Evolutionary conservation across 352 stramenopile species (phyloP).

Genomic region (Pythium phragmiticola): DNA sequence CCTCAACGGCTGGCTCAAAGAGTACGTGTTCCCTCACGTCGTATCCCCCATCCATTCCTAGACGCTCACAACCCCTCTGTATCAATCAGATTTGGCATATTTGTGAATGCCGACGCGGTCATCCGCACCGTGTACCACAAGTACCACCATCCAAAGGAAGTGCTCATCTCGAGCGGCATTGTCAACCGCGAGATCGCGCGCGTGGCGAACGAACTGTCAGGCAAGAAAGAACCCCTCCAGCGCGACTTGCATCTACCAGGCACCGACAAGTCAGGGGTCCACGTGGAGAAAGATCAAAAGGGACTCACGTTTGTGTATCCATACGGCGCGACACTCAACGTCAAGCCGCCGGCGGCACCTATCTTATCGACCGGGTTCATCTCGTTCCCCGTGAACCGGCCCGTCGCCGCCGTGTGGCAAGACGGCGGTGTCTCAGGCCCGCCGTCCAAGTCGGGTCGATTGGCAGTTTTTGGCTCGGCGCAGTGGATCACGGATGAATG

Average conservation of each 20-base stretch:
- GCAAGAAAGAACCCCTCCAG: slow-evolving; percentile 57
- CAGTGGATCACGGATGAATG: slow-evolving; percentile 95
- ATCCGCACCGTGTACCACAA: slow-evolving; percentile 95
- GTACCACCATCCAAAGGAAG: slow-evolving; percentile 96
- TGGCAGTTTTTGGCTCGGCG: slow-evolving; percentile 90
- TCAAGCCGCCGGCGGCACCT: slow-evolving; percentile 87
- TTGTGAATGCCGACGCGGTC: slow-evolving; percentile 85
- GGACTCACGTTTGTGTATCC: slow-evolving; percentile 95
- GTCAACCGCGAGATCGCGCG: slow-evolving; percentile 91
- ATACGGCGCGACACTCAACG: slow-evolving; percentile 92
- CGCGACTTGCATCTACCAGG: slow-evolving; percentile 23
- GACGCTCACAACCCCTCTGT: neutral
- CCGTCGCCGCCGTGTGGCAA: slow-evolving; percentile 89
- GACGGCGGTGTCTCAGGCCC: slow-evolving; percentile 67
- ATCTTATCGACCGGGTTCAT: slow-evolving; percentile 92
- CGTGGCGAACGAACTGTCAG: slow-evolving; percentile 65
- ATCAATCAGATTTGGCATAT: slow-evolving; percentile 71
- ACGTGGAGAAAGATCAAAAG: slow-evolving; percentile 79
- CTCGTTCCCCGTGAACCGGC: slow-evolving; percentile 95
- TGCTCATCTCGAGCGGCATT: slow-evolving; percentile 93
- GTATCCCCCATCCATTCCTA: neutral
- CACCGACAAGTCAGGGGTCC: slow-evolving; percentile 40
- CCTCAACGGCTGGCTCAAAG: slow-evolving; percentile 93
- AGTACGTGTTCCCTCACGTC: slow-evolving; percentile 43
- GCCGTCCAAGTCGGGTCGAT: slow-evolving; percentile 55